Conservation (phyloP, 495 filamentous ascomycete genomes). For the Lichenothelia convexa region DNA sequence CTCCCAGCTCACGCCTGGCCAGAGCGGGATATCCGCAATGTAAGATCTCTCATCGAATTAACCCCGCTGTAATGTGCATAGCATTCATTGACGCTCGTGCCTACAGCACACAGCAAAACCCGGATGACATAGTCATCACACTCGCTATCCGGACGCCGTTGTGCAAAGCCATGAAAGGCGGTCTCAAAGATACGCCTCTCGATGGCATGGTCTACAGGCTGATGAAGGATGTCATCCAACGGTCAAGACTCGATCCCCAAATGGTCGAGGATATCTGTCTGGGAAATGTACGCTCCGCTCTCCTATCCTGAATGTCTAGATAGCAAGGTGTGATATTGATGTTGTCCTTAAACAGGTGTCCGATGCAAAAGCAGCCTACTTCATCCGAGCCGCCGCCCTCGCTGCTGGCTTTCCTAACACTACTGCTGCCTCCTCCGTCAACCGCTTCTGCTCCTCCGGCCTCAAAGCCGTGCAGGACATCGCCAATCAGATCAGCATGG, state of each 20-base stretch:
- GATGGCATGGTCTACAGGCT: constrained; percentile 70
- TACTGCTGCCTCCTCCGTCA: constrained; percentile 56
- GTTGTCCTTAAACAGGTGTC: constrained; percentile 47
- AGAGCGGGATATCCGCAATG: constrained; percentile 55
- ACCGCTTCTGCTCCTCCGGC: constrained; percentile 94
- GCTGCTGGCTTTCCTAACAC: constrained; percentile 92
- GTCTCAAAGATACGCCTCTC: constrained; percentile 86
- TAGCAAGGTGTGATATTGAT: too few relatives aligned
- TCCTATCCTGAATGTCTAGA: constrained; percentile 1
- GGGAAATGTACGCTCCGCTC: constrained; percentile 53
- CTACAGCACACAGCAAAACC: constrained; percentile 71
- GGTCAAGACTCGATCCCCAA: constrained; percentile 60
- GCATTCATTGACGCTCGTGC: constrained; percentile 1
- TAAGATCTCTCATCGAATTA: constrained; percentile 33
- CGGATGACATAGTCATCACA: constrained; percentile 91
- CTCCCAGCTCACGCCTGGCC: constrained; percentile 61
- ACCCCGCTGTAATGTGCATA: constrained; percentile 1
- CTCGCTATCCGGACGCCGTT: constrained; percentile 76
- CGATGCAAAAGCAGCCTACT: constrained; percentile 76
- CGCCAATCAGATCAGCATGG: constrained; percentile 65
- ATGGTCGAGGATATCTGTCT: constrained; percentile 83
- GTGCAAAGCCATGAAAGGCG: constrained; percentile 66
- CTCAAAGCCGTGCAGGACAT: constrained; percentile 91
- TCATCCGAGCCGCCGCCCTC: constrained; percentile 69
- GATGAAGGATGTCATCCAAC: constrained; percentile 53